Conservation (phyloP, 805 yeast genomes). For the Yarrowia sp. region DNA sequence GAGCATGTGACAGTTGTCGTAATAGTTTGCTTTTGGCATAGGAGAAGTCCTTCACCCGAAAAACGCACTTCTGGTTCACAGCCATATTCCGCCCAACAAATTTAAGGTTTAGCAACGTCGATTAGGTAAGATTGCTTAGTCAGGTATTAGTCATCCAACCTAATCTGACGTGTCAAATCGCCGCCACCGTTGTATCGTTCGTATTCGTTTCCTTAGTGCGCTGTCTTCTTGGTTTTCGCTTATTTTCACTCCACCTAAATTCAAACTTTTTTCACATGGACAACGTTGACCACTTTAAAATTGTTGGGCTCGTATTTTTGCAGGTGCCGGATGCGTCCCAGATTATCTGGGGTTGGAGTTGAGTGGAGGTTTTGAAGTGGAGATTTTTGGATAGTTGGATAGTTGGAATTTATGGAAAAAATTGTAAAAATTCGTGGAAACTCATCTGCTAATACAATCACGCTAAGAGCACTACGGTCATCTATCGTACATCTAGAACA, state of each 20-base stretch:
- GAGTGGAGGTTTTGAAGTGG: not conserved
- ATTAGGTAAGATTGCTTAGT: conserved; percentile 1
- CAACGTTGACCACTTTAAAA: not conserved
- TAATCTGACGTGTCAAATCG: no score
- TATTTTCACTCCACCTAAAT: no score
- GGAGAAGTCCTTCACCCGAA: no score
- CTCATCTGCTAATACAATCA: no score
- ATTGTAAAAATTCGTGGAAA: not conserved
- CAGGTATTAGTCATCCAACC: no score
- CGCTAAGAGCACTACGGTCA: no score
- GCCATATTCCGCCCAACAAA: not conserved
- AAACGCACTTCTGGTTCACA: not conserved
- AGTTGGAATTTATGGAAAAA: not conserved
- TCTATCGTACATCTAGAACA: no score
- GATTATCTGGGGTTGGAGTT: not conserved
- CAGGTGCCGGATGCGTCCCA: not conserved
- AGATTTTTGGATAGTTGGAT: not conserved
- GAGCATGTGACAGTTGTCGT: no score
- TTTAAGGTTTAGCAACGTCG: not conserved
- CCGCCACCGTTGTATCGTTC: not conserved
- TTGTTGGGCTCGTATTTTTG: conserved; percentile 11
- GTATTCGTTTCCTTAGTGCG: not conserved
- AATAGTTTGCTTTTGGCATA: no score
- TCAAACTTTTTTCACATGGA: not conserved
- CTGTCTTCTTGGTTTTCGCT: no score